phyloP scores from a whole-genome alignment of 176 grass and related monocot genomes.

The Musa acuminata region DNA sequence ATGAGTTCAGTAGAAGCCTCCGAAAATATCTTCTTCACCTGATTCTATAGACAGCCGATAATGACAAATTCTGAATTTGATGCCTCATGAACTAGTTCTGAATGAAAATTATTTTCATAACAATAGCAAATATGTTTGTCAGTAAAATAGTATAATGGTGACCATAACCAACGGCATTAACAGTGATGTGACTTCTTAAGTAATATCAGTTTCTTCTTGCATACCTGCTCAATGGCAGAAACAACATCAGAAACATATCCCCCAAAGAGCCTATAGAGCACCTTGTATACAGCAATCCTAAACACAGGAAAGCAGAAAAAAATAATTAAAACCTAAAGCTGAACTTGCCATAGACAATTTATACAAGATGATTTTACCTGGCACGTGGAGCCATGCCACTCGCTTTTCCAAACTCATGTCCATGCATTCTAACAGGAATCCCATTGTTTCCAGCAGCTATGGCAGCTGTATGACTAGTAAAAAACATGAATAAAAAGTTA shows the following conservation, averaged over 20 bases:
- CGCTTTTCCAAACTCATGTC: constrained; percentile 85
- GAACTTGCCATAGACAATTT: background rate
- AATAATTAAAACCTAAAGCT: background rate
- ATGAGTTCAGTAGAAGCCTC: background rate
- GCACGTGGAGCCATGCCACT: constrained; percentile 99
- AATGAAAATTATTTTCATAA: no score
- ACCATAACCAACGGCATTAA: background rate
- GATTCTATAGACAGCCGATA: background rate
- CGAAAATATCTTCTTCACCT: background rate
- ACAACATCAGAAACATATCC: constrained; percentile 98
- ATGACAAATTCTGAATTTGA: background rate
- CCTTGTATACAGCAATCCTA: constrained; percentile 97
- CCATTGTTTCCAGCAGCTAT: constrained; percentile 99
- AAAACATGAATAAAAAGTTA: constrained; percentile 22
- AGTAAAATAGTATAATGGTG: background rate
- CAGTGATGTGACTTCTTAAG: background rate
- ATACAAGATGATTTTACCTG: constrained; percentile 38
- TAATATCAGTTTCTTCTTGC: background rate
- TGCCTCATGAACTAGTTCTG: no score
- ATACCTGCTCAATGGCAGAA: constrained; percentile 94
- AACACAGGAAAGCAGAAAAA: constrained; percentile 13
- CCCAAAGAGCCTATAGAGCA: constrained; percentile 97
- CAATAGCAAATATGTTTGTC: no score
- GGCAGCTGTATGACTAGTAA: constrained; percentile 76
- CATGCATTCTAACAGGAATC: constrained; percentile 86